Evolutionary conservation across 495 filamentous ascomycete species (phyloP), one percentile per base, ranked within the genome.

Genomic region (Cetradonia linearis): DNA sequence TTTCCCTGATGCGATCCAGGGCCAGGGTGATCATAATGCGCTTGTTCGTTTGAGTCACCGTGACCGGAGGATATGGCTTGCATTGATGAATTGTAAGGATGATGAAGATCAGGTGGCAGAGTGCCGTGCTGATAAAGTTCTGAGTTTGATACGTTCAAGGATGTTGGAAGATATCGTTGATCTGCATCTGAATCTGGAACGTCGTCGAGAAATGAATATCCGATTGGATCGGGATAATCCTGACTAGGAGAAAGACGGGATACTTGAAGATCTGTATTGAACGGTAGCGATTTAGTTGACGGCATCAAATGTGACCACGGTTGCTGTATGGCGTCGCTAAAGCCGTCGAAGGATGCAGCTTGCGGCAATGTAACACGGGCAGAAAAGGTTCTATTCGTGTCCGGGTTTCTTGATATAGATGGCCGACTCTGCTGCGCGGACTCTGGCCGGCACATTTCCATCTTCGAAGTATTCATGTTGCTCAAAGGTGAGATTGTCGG

Each of bases 361-460:
- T 31, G 10, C 8, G 30, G 8, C 25, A 30, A 10, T 16, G 18
- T n/a, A 5, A 36, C 28, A 20, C 9, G 10, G 30, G 3, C 7
- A 5, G 27, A 31, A 53, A 20, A 34, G 14, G 1, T 20, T 2
- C n/a, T 28, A 1, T 10, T 54, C 20, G 50, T 7, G 5, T 34
- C 18, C 9, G 18, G 31, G 50, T 20, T 36, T 25, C 11, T 33
- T 31, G 33, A 16, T n/a, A 36, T 5, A 20, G n/a, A 18, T 36
- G 33, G 18, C 50, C n/a, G 50, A 6, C 18, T 34, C 23, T 9
- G 50, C 20, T 34, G 50, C 20, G 31, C 30, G 33, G 33, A 54
- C 23, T 54, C 28, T 34, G 50, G n/a, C 50, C 50, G 30, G 31
- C 50, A 34, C 8, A 54, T 20, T n/a, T 54, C 50, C 50, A 36